Conservation (phyloP, 2,329 filamentous ascomycete genomes). For the Fusarium incarnatum region DNA sequence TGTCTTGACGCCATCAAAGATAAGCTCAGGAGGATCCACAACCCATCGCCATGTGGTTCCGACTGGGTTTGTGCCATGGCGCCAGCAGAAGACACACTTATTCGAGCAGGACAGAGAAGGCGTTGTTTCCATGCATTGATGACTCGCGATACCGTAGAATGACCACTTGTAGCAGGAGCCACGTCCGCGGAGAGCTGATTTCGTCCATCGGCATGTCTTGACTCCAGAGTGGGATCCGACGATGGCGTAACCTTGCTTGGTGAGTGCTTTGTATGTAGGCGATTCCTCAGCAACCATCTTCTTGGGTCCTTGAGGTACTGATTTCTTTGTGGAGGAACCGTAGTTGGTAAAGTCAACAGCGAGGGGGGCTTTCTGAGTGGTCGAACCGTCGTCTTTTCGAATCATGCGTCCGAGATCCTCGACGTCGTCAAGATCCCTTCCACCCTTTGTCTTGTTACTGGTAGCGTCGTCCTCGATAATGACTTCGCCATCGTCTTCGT, state of each 20-base stretch:
- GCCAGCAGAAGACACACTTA: conserved; percentile 99
- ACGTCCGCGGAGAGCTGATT: conserved; percentile 91
- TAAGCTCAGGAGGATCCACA: conserved; percentile 88
- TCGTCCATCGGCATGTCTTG: conserved; percentile 98
- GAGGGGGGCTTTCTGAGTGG: conserved; percentile 61
- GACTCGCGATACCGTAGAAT: conserved; percentile 96
- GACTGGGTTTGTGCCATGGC: conserved; percentile 96
- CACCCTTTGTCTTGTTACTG: conserved; percentile 54
- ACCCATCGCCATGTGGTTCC: conserved; percentile 98
- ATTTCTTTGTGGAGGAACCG: conserved; percentile 62
- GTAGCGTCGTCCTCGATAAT: conserved; percentile 55
- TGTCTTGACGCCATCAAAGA: conserved; percentile 90
- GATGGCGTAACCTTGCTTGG: conserved; percentile 96
- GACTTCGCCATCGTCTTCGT: conserved; percentile 66
- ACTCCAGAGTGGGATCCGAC: conserved; percentile 96
- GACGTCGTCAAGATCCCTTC: conserved; percentile 75
- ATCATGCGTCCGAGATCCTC: conserved; percentile 83
- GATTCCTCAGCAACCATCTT: conserved; percentile 95
- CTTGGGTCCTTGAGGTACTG: conserved; percentile 67
- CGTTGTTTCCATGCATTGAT: conserved; percentile 98
- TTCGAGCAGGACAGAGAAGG: conserved; percentile 96
- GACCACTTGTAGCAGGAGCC: conserved; percentile 98
- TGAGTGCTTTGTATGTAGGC: conserved; percentile 87
- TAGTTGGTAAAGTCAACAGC: conserved; percentile 90
- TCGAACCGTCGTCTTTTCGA: conserved; percentile 55